Evolutionary conservation across 305 asterid species (phyloP), one percentile per base, ranked within the genome.

Genomic region (Fraxinus angustifolia): DNA sequence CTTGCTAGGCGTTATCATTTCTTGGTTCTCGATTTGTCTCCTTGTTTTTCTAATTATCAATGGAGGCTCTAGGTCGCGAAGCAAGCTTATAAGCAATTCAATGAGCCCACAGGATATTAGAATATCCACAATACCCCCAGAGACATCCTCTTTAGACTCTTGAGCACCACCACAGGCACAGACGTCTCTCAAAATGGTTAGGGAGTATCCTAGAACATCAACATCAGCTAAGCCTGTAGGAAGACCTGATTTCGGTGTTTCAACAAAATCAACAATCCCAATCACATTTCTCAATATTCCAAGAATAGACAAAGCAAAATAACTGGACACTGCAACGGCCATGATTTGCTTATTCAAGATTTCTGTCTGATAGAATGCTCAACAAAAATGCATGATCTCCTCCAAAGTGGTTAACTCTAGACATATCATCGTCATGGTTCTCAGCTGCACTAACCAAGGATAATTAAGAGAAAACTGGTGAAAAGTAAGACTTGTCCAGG

Each of bases 21-120:
- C 84, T 36, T 70, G 33, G 53, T 85, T 80, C 67, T 82, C 83
- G 1, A 67, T 79, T 48, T 73, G 85, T 79, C 6, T 82, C 88
- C 75, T 86, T 71, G 93, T 88, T 80, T 88, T 93, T 85, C 85
- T 89, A 42, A 94, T 85, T 35, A 84, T 86, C 73, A 87, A 74
- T 45, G 98, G 97, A 81, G 94, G 97, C 87, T 91, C 98, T 58
- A 94, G 91, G 48, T 82, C 84, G 0, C 88, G 87, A 35, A 96
- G 93, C 60, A 93, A 82, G 70, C 79, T 71, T 79, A 94, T 40
- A 17, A 96, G 90, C 80, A 91, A 85, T 62, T 89, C 91, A 40
- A 92, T 80, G 16, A 93, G 90, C 65, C 97, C 95, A 30, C 83
- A 82, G 8, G 90, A 86, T 40, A 86, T 88, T 72, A 95, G 85